Evolutionary conservation across 352 stramenopile species (phyloP).

Genomic region (Pythium diclinum): DNA sequence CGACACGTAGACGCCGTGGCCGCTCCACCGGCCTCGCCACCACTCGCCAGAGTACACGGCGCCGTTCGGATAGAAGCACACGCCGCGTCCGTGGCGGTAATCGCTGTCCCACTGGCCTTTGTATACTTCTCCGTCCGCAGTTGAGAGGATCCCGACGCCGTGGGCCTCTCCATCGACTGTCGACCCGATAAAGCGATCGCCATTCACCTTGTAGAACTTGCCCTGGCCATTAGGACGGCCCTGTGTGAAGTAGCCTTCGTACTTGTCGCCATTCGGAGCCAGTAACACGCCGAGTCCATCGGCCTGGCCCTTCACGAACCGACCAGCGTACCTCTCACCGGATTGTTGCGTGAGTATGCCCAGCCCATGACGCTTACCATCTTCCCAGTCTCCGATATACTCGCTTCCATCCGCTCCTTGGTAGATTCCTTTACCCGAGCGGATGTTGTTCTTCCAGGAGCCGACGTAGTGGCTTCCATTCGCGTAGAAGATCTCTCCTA

Average conservation of each 20-base stretch:
- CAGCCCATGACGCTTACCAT: conserved; percentile 76
- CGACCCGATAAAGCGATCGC: conserved; percentile 61
- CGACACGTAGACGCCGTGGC: conserved; percentile 61
- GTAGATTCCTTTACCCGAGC: conserved; percentile 67
- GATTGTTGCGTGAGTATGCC: conserved; percentile 73
- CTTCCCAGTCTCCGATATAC: conserved; percentile 69
- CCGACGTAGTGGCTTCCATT: conserved; percentile 84
- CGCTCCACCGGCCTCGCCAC: conserved; percentile 56
- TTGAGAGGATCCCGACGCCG: conserved; percentile 74
- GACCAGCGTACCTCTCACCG: conserved; percentile 84
- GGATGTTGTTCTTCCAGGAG: conserved; percentile 69
- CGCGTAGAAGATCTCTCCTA: conserved; percentile 84
- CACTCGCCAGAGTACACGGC: conserved; percentile 71
- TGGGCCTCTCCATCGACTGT: conserved; percentile 64
- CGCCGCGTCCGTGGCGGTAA: conserved; percentile 57
- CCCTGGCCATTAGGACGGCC: conserved; percentile 51
- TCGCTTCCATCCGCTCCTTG: conserved; percentile 51
- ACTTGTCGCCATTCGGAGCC: conserved; percentile 76
- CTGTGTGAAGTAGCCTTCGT: conserved; percentile 63
- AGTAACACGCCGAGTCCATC: conserved; percentile 69
- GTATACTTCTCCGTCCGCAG: conserved; percentile 87
- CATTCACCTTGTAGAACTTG: conserved; percentile 67
- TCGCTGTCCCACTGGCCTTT: conserved; percentile 72
- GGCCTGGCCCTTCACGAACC: conserved; percentile 75
- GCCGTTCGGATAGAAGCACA: conserved; percentile 77